These are phyloP conservation scores for Cladophialophora chaetospira DNA, from an alignment of 2,329 filamentous ascomycete genomes.

Conservation along the genomic window DNA sequence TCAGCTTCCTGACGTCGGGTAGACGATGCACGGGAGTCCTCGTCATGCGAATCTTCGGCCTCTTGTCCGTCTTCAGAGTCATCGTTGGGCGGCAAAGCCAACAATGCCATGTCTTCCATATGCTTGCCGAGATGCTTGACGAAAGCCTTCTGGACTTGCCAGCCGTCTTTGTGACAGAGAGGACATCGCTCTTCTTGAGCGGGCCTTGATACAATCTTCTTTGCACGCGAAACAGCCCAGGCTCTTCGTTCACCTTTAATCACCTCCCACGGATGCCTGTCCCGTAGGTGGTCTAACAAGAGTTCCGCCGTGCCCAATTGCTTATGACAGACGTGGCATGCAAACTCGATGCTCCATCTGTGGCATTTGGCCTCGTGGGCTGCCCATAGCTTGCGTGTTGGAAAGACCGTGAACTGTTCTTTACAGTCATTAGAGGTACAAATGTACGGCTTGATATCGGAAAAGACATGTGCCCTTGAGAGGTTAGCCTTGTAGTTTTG, in stretches of 20 bases:
- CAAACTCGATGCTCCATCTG: neutral
- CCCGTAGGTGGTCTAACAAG: neutral
- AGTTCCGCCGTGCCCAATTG: neutral
- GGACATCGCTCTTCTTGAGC: too few relatives aligned
- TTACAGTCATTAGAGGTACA: neutral
- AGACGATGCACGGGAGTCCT: neutral
- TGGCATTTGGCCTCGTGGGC: neutral
- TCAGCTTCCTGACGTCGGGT: neutral
- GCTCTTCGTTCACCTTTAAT: too few relatives aligned
- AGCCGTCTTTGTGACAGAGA: neutral
- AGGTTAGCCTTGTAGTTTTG: neutral
- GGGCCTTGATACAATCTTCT: too few relatives aligned
- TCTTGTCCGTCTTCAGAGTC: neutral
- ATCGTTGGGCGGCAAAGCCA: neutral
- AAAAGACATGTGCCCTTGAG: neutral
- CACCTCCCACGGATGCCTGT: too few relatives aligned
- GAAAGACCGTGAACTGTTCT: neutral
- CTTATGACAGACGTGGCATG: neutral
- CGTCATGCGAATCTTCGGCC: neutral
- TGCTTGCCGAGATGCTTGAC: neutral
- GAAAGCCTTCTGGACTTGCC: neutral
- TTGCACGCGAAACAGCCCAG: too few relatives aligned
- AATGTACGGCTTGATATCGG: neutral
- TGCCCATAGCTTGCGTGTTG: neutral
- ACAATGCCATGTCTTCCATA: neutral